phyloP scores from a whole-genome alignment of 371 early-diverging fungal species.

The Zancudomyces culisetae region DNA sequence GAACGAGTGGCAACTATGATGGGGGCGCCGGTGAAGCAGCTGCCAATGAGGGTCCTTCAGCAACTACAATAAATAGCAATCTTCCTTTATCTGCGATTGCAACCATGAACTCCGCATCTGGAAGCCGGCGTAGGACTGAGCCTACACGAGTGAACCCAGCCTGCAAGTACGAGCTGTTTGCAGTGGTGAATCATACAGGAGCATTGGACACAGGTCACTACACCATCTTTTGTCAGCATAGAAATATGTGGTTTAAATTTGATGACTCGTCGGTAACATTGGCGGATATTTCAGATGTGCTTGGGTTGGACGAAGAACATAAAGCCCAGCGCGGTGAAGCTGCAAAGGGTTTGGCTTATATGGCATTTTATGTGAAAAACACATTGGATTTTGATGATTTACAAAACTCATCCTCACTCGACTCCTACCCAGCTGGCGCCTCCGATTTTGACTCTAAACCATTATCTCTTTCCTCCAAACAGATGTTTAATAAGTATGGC shows the following conservation, averaged over 20 bases:
- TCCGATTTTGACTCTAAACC: background rate
- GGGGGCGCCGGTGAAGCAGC: conserved; percentile 5
- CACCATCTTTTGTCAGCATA: conserved; percentile 54
- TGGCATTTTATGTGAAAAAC: conserved; percentile 71
- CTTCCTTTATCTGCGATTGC: background rate
- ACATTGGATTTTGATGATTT: conserved; percentile 34
- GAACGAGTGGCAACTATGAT: conserved; percentile 3
- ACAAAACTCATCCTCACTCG: background rate
- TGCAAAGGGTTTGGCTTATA: conserved; percentile 29
- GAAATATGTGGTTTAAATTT: conserved; percentile 78
- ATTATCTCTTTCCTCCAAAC: background rate
- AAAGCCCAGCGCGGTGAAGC: conserved; percentile 39
- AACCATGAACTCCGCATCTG: background rate
- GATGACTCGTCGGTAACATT: conserved; percentile 69
- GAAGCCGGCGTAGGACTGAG: conserved; percentile 25
- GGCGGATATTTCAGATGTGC: conserved; percentile 49
- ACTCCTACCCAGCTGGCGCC: background rate
- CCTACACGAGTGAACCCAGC: conserved; percentile 29
- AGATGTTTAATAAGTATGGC: background rate
- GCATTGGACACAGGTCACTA: conserved; percentile 88
- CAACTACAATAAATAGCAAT: background rate
- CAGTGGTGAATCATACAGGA: conserved; percentile 81
- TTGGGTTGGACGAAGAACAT: conserved; percentile 31
- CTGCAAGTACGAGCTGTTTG: conserved; percentile 67
- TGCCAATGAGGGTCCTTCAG: conserved; percentile 4